Conservation (phyloP, 352 stramenopile species). For the Phytophthora ramorum region DNA sequence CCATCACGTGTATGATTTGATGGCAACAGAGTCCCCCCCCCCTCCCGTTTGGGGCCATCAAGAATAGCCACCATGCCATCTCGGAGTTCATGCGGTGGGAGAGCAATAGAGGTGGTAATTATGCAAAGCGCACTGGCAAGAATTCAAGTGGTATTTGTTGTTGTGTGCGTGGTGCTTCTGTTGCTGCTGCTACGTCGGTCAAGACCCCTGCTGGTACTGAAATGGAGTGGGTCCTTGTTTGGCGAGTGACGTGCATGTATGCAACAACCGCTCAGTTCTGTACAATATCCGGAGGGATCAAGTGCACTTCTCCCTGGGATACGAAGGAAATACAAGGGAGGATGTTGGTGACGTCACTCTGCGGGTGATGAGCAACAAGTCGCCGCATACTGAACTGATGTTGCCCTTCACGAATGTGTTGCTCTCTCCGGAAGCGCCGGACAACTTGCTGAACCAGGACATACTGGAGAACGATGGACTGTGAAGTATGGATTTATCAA, state of each 20-base stretch:
- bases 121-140: no score
- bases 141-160: slow-evolving; percentile 1
- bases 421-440: neutral
- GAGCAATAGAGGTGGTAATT: no score
- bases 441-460: slow-evolving; percentile 20
- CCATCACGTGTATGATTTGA: no score
- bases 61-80: no score
- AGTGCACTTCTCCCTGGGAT: slow-evolving; percentile 1
- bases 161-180: neutral
- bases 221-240: slow-evolving; percentile 16
- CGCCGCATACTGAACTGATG: slow-evolving; percentile 1
- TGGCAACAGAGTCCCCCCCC: no score
- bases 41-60: no score
- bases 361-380: slow-evolving; percentile 7
- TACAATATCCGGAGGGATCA: neutral
- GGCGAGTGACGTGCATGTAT: slow-evolving; percentile 12
- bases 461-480: slow-evolving; percentile 8
- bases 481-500: neutral
- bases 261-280: neutral
- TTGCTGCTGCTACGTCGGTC: slow-evolving; percentile 3
- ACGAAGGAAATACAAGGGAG: neutral
- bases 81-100: no score
- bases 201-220: neutral
- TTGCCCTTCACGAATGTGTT: slow-evolving; percentile 6
- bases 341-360: neutral